Conservation (phyloP, 2,329 filamentous ascomycete genomes). For the Plenodomus biglobosus region DNA sequence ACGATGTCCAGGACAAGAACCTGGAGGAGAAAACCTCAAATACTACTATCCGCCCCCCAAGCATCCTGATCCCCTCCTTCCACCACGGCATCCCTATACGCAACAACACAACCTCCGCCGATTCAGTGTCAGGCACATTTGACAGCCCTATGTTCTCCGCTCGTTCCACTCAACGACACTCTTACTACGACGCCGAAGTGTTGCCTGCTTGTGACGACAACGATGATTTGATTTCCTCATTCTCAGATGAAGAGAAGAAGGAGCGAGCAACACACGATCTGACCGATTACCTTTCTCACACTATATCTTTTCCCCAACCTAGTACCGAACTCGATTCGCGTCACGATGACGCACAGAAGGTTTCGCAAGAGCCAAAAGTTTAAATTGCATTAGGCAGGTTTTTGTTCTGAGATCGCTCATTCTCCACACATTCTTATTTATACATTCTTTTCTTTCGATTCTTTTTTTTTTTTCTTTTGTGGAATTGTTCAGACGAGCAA, state of each 20-base stretch:
- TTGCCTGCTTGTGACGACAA: neutral
- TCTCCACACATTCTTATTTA: neutral
- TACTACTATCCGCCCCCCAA: slow-evolving; percentile 36
- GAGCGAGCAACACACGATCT: slow-evolving; percentile 1
- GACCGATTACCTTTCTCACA: neutral
- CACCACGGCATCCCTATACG: slow-evolving; percentile 21
- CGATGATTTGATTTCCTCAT: neutral
- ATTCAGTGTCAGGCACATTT: slow-evolving; percentile 3
- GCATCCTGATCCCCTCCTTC: slow-evolving; percentile 26
- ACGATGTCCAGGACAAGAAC: slow-evolving; percentile 21
- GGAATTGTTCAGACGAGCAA: no score
- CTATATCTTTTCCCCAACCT: neutral
- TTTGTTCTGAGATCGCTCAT: neutral
- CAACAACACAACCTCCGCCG: slow-evolving; percentile 8
- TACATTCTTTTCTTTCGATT: neutral
- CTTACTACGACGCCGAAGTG: neutral
- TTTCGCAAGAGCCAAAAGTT: neutral
- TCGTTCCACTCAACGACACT: neutral
- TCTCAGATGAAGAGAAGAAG: neutral
- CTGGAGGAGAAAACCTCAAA: slow-evolving; percentile 37
- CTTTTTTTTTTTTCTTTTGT: neutral
- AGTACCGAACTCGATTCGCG: neutral
- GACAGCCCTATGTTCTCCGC: neutral
- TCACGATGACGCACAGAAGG: neutral
- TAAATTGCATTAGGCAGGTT: neutral